Evolutionary conservation across 2,329 filamentous ascomycete species (phyloP), one percentile per base, ranked within the genome.

Genomic region (Aspergillus flavus): DNA sequence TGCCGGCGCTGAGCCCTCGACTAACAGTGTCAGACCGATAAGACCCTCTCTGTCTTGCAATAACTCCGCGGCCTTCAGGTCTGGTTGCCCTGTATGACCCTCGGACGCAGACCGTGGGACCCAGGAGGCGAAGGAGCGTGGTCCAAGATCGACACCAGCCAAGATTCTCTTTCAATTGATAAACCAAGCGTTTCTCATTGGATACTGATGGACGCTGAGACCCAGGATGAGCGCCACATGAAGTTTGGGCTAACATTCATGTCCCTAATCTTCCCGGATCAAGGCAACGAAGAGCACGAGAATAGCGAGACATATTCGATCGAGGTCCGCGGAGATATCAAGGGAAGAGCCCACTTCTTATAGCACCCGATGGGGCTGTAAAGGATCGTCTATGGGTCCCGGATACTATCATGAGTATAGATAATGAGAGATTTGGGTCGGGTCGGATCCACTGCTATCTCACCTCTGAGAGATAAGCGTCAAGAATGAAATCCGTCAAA

Each of bases 161-260:
- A n/a, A 59, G 46, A 23, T 41, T n/a, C 36, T 21, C 16, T n/a
- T 34, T 34, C 26, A 43, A 34, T 66, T 68, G 71, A 73, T 73
- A 72, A 71, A 65, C 66, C n/a, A 28, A 23, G 21, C 62, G 46
- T 30, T 36, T 65, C 64, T 68, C 59, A 73, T 73, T 72, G 71
- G 71, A 63, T 60, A 19, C 19, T 23, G 9, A 10, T 26, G 12
- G 52, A 55, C 5, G 32, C 52, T 55, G 32, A 7, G 21, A 39
- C n/a, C 19, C 12, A 14, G 16, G 14, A 23, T 16, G 11, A 19
- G 14, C n/a, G 52, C 52, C 52, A 55, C 52, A 23, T 26, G n/a
- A 55, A 16, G 11, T 55, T 39, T 19, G 32, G 11, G 52, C 6
- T 21, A 28, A 55, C 34, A 9, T 26, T 39, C 32, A 9, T 6